Evolutionary conservation across 495 filamentous ascomycete genomes (phyloP).

Genomic region (Daldinia childiae): DNA sequence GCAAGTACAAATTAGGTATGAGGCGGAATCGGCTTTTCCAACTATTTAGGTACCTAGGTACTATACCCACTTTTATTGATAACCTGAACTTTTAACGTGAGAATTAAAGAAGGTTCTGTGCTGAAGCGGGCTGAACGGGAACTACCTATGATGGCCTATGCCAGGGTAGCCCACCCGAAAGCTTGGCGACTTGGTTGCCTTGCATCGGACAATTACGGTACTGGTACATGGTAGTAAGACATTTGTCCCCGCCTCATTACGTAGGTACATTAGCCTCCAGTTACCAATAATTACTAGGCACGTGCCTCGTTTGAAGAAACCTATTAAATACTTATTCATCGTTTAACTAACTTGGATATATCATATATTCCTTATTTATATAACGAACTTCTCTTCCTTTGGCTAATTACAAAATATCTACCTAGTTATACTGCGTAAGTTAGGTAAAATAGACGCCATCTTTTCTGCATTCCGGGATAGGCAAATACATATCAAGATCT

Average conservation of each 20-base stretch:
- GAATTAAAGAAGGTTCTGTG: conserved; percentile 3
- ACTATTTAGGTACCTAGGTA: not conserved
- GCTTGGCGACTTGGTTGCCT: conserved; percentile 27
- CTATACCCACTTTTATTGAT: not conserved
- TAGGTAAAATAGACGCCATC: not conserved
- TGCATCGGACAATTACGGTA: conserved; percentile 38
- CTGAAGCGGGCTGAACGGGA: not conserved
- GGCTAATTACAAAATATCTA: no score
- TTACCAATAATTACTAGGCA: conserved; percentile 9
- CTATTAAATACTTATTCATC: not conserved
- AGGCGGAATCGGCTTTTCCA: conserved; percentile 27
- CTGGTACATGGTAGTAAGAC: conserved; percentile 15
- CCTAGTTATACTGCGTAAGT: not conserved
- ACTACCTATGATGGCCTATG: not conserved
- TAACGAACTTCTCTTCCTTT: no score
- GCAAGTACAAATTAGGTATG: conserved; percentile 25
- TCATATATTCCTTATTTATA: no score
- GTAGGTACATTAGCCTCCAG: not conserved
- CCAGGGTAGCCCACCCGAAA: conserved; percentile 4
- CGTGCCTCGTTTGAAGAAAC: conserved; percentile 3
- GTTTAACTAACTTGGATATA: no score
- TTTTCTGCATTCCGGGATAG: not conserved
- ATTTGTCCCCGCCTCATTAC: not conserved
- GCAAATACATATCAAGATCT: not conserved
- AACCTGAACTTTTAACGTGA: no score